These are phyloP conservation scores for Naegleria lovaniensis DNA, from an alignment of 208 protist species.

Conservation along the genomic window DNA sequence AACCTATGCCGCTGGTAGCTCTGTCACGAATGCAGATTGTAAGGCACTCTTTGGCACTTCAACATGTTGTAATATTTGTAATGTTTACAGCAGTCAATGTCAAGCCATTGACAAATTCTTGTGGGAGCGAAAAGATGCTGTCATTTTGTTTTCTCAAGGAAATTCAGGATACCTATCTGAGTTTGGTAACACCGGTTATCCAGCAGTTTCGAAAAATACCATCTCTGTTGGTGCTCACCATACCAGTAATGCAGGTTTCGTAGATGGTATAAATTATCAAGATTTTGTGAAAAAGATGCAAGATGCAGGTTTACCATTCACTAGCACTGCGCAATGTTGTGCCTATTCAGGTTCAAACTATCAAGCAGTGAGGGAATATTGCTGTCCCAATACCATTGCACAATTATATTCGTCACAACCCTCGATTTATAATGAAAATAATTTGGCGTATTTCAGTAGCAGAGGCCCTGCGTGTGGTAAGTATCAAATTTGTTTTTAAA, in stretches of 20 bases:
- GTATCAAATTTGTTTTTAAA: too few relatives aligned
- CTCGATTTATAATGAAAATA: neutral
- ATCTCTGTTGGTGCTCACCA: neutral
- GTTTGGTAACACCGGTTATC: neutral
- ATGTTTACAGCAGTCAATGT: neutral
- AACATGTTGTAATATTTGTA: neutral
- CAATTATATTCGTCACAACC: neutral
- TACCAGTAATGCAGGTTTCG: neutral
- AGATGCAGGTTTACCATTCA: neutral
- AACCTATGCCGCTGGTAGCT: neutral
- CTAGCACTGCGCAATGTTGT: neutral
- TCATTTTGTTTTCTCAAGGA: neutral
- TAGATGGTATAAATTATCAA: neutral
- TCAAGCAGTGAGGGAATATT: neutral
- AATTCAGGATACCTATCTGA: neutral
- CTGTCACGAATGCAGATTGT: neutral
- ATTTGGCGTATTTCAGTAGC: slow-evolving; percentile 30
- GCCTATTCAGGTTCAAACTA: neutral
- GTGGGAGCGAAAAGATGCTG: neutral
- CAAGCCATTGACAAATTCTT: neutral
- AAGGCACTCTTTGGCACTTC: neutral
- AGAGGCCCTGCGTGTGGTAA: slow-evolving; percentile 50
- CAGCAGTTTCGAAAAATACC: neutral
- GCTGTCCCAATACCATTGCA: neutral
- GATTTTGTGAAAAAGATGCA: neutral